A percentile compares a stretch with the other conserved stretches of the same genome.
Conservation (phyloP, 768 basidiomycete species). For the Rhizopogon vulgaris region DNA sequence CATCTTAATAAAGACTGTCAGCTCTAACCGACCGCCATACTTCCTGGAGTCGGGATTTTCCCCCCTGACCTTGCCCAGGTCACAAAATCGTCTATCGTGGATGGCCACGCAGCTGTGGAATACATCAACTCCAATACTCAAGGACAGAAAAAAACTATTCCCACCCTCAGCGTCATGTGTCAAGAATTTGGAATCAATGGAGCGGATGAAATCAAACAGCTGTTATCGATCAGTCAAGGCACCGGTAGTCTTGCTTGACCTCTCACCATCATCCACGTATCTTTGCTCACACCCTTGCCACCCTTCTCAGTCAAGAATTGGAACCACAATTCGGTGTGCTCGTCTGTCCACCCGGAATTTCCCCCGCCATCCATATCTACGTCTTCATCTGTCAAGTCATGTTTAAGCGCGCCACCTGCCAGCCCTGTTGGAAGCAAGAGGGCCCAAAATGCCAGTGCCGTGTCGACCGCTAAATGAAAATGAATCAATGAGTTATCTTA, state of each 20-base stretch:
- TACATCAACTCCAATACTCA: conserved; percentile 4
- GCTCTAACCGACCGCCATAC: background rate
- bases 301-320: conserved; percentile 63
- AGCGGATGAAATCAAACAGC: conserved; percentile 76
- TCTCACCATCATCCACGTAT: conserved; percentile 80
- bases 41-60: background rate
- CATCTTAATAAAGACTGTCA: background rate
- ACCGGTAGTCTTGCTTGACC: background rate
- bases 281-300: conserved; percentile 77
- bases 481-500: background rate
- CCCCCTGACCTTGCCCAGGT: conserved; percentile 43
- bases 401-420: conserved; percentile 55
- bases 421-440: conserved; percentile 73
- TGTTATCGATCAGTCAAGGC: conserved; percentile 22
- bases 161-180: conserved; percentile 75
- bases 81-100: conserved; percentile 81
- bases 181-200: conserved; percentile 65
- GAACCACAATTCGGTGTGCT: conserved; percentile 70
- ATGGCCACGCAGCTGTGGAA: conserved; percentile 74
- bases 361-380: conserved; percentile 37
- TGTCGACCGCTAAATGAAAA: conserved; percentile 48
- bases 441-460: conserved; percentile 71
- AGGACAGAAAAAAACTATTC: conserved; percentile 9
- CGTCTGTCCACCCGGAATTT: conserved; percentile 53
- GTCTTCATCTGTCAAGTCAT: conserved; percentile 36